Evolutionary conservation across 2,329 filamentous ascomycete species (phyloP), one percentile per base, ranked within the genome.

Genomic region (Ascosphaera apis): DNA sequence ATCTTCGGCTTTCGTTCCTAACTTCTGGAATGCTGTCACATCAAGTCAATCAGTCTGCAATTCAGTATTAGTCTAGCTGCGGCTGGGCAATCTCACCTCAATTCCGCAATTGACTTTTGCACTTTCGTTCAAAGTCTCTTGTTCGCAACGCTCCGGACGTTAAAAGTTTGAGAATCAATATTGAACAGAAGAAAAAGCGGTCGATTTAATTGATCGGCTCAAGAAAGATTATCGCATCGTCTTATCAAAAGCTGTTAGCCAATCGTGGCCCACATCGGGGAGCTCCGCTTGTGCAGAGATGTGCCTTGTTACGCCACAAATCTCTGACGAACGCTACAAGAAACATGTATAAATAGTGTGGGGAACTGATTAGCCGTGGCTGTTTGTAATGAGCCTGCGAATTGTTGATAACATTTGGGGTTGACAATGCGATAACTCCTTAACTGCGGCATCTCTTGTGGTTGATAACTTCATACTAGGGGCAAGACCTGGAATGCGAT

Each of bases 1-100:
- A 84, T 67, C 13, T 12, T 30, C 4, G 27, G 4, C 12, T 30
- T 6, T 30, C 27, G 9, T 30, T 30, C n/a, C n/a, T 4, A n/a
- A 6, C 5, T 13, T 13, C n/a, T 11, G n/a, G n/a, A n/a, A 5
- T 30, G 27, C 11, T 11, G 27, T 13, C 9, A 11, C 4, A 30
- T 4, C n/a, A 30, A 6, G 19, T 21, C 19, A 21, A 21, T 21
- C 19, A 21, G 19, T 9, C 9, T 21, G 9, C 19, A 21, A 9
- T 9, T 21, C 19, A 21, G 19, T 21, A 21, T 9, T n/a, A n/a
- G n/a, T n/a, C n/a, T n/a, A n/a, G n/a, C n/a, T n/a, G n/a, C n/a
- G n/a, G n/a, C n/a, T n/a, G n/a, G n/a, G n/a, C n/a, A n/a, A n/a
- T n/a, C n/a, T n/a, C n/a, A n/a, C n/a, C n/a, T n/a, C n/a, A n/a